These are phyloP conservation scores for Trametes pubescens DNA, from an alignment of 1,284 basidiomycete species.

Conservation along the genomic window DNA sequence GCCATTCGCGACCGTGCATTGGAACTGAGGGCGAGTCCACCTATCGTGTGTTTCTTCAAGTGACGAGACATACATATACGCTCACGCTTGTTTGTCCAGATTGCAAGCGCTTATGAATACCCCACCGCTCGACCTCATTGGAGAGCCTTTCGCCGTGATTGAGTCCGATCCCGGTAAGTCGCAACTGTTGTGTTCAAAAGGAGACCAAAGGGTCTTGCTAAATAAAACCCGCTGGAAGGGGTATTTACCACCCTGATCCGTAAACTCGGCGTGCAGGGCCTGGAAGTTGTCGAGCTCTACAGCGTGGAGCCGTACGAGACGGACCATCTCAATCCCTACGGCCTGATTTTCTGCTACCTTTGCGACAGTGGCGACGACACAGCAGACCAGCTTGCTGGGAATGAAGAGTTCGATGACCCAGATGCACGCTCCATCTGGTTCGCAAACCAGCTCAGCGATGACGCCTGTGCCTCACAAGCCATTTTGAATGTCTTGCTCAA, in stretches of 20 bases:
- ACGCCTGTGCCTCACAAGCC: constrained; percentile 68
- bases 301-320: constrained; percentile 68
- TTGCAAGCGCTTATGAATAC: background rate
- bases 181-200: too few species aligned
- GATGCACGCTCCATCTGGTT: constrained; percentile 67
- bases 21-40: background rate
- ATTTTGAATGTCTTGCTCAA: constrained; percentile 68
- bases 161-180: constrained; percentile 66
- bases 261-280: constrained; percentile 56
- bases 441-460: constrained; percentile 70
- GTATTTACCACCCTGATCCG: constrained; percentile 66
- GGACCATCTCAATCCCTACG: constrained; percentile 61
- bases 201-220: too few species aligned
- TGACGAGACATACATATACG: too few species aligned
- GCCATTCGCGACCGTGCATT: background rate
- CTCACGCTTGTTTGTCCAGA: too few species aligned
- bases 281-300: constrained; percentile 66
- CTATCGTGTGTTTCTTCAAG: too few species aligned
- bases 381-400: constrained; percentile 51
- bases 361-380: constrained; percentile 56
- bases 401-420: constrained; percentile 58
- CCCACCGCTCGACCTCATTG: constrained; percentile 53
- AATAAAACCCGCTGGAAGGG: too few species aligned
- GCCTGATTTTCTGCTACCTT: constrained; percentile 65
- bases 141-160: constrained; percentile 65